phyloP scores from a whole-genome alignment of 2,329 filamentous ascomycete genomes.

The Pseudopyricularia cyperi region DNA sequence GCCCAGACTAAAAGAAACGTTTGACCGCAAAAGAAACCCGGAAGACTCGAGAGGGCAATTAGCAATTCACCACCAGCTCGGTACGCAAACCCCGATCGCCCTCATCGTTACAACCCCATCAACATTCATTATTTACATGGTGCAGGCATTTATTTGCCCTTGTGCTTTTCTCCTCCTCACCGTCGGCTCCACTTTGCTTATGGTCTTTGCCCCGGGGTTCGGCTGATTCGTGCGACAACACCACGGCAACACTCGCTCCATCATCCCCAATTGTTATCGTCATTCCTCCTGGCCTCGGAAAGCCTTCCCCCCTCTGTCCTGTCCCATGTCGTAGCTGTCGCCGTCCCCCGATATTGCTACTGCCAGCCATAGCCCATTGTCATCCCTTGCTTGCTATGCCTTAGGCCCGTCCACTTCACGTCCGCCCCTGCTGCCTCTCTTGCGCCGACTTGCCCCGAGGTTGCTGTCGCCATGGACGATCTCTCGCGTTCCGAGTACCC shows the following conservation, averaged over 20 bases:
- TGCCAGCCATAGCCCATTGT: not conserved
- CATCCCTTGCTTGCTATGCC: slow-evolving; percentile 1
- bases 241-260: not conserved
- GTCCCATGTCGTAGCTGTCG: not conserved
- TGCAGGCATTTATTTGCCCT: too few relatives aligned
- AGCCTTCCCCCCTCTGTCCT: not conserved
- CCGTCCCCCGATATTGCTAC: not conserved
- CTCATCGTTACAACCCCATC: too few relatives aligned
- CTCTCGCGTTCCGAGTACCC: slow-evolving; percentile 85
- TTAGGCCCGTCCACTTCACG: not conserved
- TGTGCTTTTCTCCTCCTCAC: not conserved
- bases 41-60: too few relatives aligned
- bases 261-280: not conserved
- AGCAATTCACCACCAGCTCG: too few relatives aligned
- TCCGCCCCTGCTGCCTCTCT: not conserved
- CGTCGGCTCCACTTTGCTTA: not conserved
- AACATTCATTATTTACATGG: too few relatives aligned
- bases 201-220: not conserved
- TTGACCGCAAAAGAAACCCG: too few relatives aligned
- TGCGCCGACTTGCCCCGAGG: slow-evolving; percentile 1
- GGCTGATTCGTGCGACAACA: not conserved
- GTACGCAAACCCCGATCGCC: too few relatives aligned
- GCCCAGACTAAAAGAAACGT: too few relatives aligned
- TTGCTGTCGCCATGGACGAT: slow-evolving; percentile 45
- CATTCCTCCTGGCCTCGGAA: not conserved